phyloP scores from a whole-genome alignment of 768 basidiomycete genomes.

The Lactarius indigo region DNA sequence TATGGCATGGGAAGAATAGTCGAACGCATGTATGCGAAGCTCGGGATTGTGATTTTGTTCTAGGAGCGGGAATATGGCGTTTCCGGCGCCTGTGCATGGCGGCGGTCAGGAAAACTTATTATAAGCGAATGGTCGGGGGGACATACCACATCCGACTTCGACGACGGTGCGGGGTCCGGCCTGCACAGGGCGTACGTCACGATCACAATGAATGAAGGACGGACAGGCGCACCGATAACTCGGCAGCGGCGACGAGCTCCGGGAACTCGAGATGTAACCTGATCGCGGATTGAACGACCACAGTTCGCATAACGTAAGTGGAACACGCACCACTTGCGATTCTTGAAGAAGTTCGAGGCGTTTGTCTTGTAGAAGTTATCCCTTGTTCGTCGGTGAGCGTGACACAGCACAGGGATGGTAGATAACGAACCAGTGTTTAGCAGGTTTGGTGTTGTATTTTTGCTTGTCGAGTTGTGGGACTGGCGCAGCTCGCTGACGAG shows the following conservation, averaged over 20 bases:
- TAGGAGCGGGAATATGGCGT: constrained; percentile 87
- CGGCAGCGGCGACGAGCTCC: constrained; percentile 69
- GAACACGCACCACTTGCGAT: constrained; percentile 73
- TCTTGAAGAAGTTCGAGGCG: constrained; percentile 85
- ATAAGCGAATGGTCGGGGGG: neutral
- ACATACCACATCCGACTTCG: constrained; percentile 88
- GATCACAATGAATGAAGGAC: constrained; percentile 1
- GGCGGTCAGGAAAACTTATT: neutral
- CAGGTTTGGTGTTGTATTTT: constrained; percentile 70
- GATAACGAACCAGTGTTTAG: constrained; percentile 59
- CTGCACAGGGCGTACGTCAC: constrained; percentile 36
- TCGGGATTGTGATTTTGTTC: constrained; percentile 78
- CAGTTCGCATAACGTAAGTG: neutral
- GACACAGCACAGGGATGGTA: neutral
- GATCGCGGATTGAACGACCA: neutral
- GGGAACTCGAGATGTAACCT: constrained; percentile 96
- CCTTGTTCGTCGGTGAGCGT: constrained; percentile 45
- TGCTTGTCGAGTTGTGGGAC: constrained; percentile 70
- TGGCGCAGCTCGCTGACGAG: constrained; percentile 65
- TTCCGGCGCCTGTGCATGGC: constrained; percentile 77
- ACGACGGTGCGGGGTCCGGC: constrained; percentile 74
- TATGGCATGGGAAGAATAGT: constrained; percentile 87
- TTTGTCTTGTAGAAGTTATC: constrained; percentile 91
- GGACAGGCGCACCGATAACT: constrained; percentile 28
- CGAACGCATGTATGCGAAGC: constrained; percentile 75